These are phyloP conservation scores for Crepidotus sp. DNA, from an alignment of 1,284 basidiomycete species.

Conservation along the genomic window DNA sequence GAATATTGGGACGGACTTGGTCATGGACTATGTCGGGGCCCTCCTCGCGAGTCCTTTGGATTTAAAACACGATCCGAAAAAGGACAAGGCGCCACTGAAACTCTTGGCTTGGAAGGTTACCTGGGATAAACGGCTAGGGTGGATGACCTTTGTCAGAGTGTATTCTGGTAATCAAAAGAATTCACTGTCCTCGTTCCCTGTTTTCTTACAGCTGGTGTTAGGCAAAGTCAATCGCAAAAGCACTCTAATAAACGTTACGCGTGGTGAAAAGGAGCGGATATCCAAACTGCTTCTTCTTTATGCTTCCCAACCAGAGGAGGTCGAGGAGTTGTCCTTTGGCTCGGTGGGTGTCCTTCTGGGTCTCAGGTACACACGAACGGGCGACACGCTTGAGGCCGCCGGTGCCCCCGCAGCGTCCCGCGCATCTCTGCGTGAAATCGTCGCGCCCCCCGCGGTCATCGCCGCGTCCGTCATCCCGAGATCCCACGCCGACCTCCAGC, in stretches of 20 bases:
- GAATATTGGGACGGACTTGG: constrained; percentile 72
- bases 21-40: constrained; percentile 76
- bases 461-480: constrained; percentile 75
- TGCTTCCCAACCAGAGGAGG: constrained; percentile 71
- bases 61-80: constrained; percentile 37
- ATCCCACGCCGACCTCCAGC: constrained; percentile 70
- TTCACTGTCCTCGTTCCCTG: not conserved
- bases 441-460: constrained; percentile 68
- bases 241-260: constrained; percentile 53
- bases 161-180: constrained; percentile 60
- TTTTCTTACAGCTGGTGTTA: constrained; percentile 22
- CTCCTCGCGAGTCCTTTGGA: constrained; percentile 75
- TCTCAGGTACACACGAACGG: constrained; percentile 75
- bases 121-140: constrained; percentile 78
- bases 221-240: constrained; percentile 62
- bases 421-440: constrained; percentile 54
- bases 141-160: constrained; percentile 86
- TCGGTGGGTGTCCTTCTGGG: constrained; percentile 82
- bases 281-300: constrained; percentile 77
- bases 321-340: constrained; percentile 73
- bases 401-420: constrained; percentile 28
- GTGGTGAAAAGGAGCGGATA: constrained; percentile 62
- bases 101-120: constrained; percentile 83
- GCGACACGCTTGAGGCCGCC: constrained; percentile 70
- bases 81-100: constrained; percentile 43